phyloP scores from a whole-genome alignment of 1,139 yeast species.

The Saccharomyces hybrid region DNA sequence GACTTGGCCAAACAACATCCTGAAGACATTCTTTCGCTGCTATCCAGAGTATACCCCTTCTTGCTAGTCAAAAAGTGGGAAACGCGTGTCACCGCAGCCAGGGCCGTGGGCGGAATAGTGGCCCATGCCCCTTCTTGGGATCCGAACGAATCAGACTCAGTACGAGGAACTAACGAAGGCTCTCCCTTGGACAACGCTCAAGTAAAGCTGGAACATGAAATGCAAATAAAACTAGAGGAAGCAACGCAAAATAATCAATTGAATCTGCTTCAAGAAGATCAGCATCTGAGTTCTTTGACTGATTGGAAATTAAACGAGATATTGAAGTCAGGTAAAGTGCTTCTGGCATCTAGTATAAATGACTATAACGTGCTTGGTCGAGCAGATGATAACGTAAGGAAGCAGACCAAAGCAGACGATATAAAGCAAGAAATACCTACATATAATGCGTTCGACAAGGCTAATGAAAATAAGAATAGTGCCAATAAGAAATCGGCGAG shows the following conservation, averaged over 20 bases:
- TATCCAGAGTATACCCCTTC: constrained; percentile 88
- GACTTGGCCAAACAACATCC: constrained; percentile 93
- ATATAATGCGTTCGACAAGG: constrained; percentile 13
- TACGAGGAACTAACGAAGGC: constrained; percentile 9
- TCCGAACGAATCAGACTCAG: constrained; percentile 44
- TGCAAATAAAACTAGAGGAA: constrained; percentile 34
- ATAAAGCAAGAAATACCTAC: constrained; percentile 12
- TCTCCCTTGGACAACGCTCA: constrained; percentile 15
- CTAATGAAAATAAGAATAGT: constrained; percentile 11
- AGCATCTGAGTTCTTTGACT: constrained; percentile 48
- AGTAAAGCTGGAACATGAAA: constrained; percentile 28
- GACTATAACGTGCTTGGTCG: constrained; percentile 28
- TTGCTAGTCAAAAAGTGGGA: constrained; percentile 86
- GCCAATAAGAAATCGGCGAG: constrained; percentile 55
- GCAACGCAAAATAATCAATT: constrained; percentile 27
- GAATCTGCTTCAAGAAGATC: constrained; percentile 43
- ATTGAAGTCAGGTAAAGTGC: constrained; percentile 58
- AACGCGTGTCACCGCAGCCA: constrained; percentile 88
- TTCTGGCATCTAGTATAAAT: constrained; percentile 66
- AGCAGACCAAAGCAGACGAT: constrained; percentile 4
- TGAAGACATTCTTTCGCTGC: constrained; percentile 74
- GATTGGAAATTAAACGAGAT: constrained; percentile 60
- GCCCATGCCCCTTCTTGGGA: constrained; percentile 76
- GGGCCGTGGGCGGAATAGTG: constrained; percentile 92
- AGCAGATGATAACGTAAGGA: constrained; percentile 31